Percentiles rank a stretch among this genome's conserved stretches.
Evolutionary conservation across 2,329 filamentous ascomycete species (phyloP).

Genomic region (Aspergillus piperis): DNA sequence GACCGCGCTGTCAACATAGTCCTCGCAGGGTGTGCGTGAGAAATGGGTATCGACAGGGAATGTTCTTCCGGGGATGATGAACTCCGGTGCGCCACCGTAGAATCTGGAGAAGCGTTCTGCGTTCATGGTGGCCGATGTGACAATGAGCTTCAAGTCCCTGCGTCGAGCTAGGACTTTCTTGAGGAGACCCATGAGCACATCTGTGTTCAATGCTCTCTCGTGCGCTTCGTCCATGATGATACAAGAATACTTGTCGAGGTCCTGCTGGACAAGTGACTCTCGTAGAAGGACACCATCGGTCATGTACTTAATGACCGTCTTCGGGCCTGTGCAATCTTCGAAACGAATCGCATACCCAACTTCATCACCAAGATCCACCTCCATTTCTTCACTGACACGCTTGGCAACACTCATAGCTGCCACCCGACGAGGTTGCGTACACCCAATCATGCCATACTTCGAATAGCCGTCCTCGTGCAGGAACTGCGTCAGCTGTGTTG

Average conservation of each 20-base stretch:
- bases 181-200: constrained; percentile 95
- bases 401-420: constrained; percentile 99
- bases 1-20: constrained; percentile 96
- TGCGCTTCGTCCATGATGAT: constrained; percentile 99
- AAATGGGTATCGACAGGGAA: constrained; percentile 98
- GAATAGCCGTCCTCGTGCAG: constrained; percentile 94
- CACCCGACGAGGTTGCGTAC: constrained; percentile 92
- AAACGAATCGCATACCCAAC: constrained; percentile 98
- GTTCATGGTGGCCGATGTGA: constrained; percentile 99
- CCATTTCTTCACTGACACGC: constrained; percentile 98
- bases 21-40: constrained; percentile 90
- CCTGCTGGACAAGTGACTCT: constrained; percentile 88
- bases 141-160: constrained; percentile 90
- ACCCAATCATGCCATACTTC: constrained; percentile 85
- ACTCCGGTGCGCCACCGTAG: constrained; percentile 93
- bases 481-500: constrained; percentile 95
- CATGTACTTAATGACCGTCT: constrained; percentile 98
- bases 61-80: constrained; percentile 91
- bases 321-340: constrained; percentile 94
- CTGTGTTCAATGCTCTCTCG: constrained; percentile 92
- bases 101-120: constrained; percentile 94
- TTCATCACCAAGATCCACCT: constrained; percentile 79
- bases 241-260: constrained; percentile 93
- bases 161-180: constrained; percentile 93
- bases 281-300: constrained; percentile 92